A percentile compares a stretch with the other conserved stretches of the same genome.
Evolutionary conservation across 2,329 filamentous ascomycete genomes (phyloP).

Genomic region (Diaporthe citrichinensis): DNA sequence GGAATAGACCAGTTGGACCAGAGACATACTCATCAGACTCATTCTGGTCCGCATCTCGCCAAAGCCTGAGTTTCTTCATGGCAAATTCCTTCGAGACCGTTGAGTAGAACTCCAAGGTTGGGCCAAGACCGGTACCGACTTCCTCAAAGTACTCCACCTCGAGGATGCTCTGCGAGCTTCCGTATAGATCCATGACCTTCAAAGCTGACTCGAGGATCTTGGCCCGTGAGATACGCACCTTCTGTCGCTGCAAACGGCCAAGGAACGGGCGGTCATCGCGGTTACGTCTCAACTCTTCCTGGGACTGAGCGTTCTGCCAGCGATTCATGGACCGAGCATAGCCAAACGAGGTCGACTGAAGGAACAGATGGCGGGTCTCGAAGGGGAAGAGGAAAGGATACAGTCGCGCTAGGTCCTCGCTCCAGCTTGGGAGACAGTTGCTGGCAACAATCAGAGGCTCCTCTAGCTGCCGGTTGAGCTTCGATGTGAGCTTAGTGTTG

Average conservation of each 20-base stretch:
- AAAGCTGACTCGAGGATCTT: conserved; percentile 96
- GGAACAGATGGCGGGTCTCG: conserved; percentile 94
- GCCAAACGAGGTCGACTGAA: conserved; percentile 98
- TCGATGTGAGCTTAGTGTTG: conserved; percentile 98
- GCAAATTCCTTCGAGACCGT: conserved; percentile 97
- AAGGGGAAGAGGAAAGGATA: conserved; percentile 99
- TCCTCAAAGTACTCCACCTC: conserved; percentile 99
- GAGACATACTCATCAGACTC: conserved; percentile 86
- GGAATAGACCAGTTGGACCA: conserved; percentile 88
- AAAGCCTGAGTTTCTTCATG: conserved; percentile 96
- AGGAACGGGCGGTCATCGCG: conserved; percentile 93
- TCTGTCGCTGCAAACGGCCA: conserved; percentile 92
- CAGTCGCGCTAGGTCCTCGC: conserved; percentile 90
- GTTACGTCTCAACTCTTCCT: conserved; percentile 85
- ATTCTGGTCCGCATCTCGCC: conserved; percentile 89
- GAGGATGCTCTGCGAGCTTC: conserved; percentile 93
- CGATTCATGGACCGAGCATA: conserved; percentile 97
- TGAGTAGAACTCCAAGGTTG: conserved; percentile 97
- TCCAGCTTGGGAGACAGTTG: conserved; percentile 96
- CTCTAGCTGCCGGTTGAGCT: conserved; percentile 95
- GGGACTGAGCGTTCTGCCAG: conserved; percentile 92
- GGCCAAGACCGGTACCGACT: conserved; percentile 94
- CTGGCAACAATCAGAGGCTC: conserved; percentile 97
- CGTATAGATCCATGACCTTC: conserved; percentile 99
- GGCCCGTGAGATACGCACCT: conserved; percentile 95